phyloP scores from a whole-genome alignment of 352 stramenopile genomes.

The Sclerospora graminicola region DNA sequence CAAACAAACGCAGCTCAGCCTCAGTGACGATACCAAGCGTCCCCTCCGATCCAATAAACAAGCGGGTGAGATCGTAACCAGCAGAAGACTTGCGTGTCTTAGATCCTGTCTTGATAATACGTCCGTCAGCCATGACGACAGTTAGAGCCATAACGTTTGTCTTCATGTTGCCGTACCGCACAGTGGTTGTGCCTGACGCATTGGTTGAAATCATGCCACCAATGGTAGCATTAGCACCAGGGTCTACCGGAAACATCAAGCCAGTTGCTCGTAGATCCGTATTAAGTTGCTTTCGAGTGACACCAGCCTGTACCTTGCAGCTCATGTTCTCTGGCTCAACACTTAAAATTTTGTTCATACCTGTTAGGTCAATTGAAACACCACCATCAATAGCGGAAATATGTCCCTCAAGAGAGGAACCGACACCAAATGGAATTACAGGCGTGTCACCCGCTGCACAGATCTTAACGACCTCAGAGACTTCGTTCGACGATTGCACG shows the following conservation, averaged over 20 bases:
- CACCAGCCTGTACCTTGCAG: slow-evolving; percentile 88
- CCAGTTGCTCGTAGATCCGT: slow-evolving; percentile 76
- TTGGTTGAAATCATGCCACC: slow-evolving; percentile 93
- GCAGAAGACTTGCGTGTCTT: slow-evolving; percentile 93
- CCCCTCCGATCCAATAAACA: slow-evolving; percentile 94
- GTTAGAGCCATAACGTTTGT: slow-evolving; percentile 92
- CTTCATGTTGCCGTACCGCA: slow-evolving; percentile 95
- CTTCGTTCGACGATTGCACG: slow-evolving; percentile 80
- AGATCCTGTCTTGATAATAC: slow-evolving; percentile 85
- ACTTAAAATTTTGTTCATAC: slow-evolving; percentile 64
- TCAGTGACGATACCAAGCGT: slow-evolving; percentile 93
- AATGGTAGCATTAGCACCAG: slow-evolving; percentile 92
- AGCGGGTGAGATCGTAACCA: slow-evolving; percentile 93
- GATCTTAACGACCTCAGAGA: slow-evolving; percentile 85
- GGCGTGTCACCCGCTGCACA: slow-evolving; percentile 75
- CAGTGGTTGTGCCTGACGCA: slow-evolving; percentile 84
- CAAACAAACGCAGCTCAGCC: slow-evolving; percentile 90
- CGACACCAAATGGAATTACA: slow-evolving; percentile 92
- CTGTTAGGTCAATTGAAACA: slow-evolving; percentile 87
- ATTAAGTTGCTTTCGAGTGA: slow-evolving; percentile 91
- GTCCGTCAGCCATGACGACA: slow-evolving; percentile 85
- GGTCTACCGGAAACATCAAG: slow-evolving; percentile 95
- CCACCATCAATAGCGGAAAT: slow-evolving; percentile 85
- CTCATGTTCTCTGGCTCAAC: slow-evolving; percentile 81
- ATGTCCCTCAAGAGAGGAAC: slow-evolving; percentile 92